Evolutionary conservation across 1,139 yeast species (phyloP), one percentile per base, ranked within the genome.

Genomic region (Hemisphaericaspora xylofermentans): DNA sequence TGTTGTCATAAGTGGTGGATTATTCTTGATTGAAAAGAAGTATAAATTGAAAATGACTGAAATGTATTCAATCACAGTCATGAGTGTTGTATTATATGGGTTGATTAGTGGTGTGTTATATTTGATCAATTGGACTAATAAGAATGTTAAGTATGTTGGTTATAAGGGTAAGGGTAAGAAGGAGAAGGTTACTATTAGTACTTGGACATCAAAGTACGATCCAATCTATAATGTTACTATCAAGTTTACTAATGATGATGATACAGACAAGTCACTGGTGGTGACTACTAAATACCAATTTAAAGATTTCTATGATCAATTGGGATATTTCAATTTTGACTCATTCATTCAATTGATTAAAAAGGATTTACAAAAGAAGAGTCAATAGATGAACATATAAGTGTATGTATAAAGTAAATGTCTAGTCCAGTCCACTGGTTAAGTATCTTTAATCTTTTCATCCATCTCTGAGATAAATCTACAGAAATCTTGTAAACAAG

Each of bases 1-100:
- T 2, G 91, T 86, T 8, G 64, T 69, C 1, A 64, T 83, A 14
- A 87, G 95, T 2, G 96, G 76, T 1, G 59, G 68, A 5, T 76
- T 88, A 43, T 88, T 78, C 56, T 70, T 72, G 43, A 59, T 80
- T 33, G 97, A 91, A 59, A 84, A 84, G 63, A 77, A 79, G 48
- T 67, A 69, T 44, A 57, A 65, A 18, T 78, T 78, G 53, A 56
- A 65, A 22, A n/a, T 31, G 16, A 12, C n/a, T 16, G 71, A 76
- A 33, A 44, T 61, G 0, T 66, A 59, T 42, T 60, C 61, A 42
- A 52, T 66, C 18, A 61, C 68, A 1, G 61, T 64, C 24, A 64
- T 63, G 1, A 55, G 62, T 6, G 49, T 75, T 8, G 71, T 78
- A 3, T 76, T 84, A 2, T 89, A 88, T 56, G 73, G 75, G 31